Conservation (phyloP, 2,329 filamentous ascomycete species). For the Phialophora chinensis region DNA sequence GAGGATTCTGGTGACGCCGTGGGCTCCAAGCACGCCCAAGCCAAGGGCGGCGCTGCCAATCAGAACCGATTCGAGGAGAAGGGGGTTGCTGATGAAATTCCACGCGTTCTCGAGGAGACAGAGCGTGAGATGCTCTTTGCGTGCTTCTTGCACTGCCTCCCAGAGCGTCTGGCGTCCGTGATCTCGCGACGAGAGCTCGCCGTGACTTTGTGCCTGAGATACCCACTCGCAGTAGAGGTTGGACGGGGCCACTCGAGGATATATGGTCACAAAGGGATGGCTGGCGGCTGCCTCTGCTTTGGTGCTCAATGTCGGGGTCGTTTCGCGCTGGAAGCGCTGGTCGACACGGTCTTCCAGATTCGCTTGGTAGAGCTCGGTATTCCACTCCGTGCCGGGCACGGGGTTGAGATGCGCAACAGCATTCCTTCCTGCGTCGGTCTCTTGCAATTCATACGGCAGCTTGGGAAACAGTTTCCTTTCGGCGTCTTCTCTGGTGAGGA, state of each 20-base stretch:
- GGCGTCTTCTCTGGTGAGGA: conserved; percentile 18
- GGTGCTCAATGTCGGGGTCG: neutral
- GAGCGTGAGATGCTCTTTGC: conserved; percentile 6
- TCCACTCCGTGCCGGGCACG: conserved; percentile 30
- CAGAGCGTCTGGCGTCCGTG: neutral
- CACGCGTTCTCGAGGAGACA: conserved; percentile 12
- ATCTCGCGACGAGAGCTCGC: neutral
- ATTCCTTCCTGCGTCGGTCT: conserved; percentile 15
- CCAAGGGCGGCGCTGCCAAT: neutral
- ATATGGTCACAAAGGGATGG: conserved; percentile 33
- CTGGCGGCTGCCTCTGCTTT: conserved; percentile 2
- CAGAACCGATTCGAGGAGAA: conserved; percentile 11
- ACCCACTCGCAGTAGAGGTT: conserved; percentile 35
- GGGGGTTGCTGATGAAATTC: conserved; percentile 3
- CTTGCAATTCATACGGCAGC: conserved; percentile 26
- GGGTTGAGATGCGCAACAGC: conserved; percentile 9
- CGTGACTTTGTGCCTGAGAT: neutral
- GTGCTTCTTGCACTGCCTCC: conserved; percentile 16
- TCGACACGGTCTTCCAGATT: neutral
- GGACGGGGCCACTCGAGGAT: conserved; percentile 24
- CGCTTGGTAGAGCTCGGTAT: conserved; percentile 9
- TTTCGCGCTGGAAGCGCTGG: neutral
- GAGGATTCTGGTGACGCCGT: neutral
- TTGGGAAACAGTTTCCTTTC: conserved; percentile 22
- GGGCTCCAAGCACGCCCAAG: neutral